These are phyloP conservation scores for Penicillium nucicola DNA, from an alignment of 495 filamentous ascomycete genomes.

Conservation along the genomic window DNA sequence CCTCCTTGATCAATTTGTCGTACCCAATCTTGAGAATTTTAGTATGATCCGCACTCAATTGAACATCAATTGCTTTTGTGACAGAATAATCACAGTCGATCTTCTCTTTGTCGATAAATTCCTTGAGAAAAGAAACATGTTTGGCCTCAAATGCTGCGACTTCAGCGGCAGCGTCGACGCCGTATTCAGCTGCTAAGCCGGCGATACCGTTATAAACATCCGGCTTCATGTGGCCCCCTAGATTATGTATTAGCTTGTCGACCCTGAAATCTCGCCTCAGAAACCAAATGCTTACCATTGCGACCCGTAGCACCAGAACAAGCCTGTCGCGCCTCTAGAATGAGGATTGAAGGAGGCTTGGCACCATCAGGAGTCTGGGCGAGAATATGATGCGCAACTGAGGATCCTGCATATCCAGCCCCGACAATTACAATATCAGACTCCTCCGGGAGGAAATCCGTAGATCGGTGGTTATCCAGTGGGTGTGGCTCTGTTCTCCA, in stretches of 20 bases:
- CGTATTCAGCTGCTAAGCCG: slow-evolving; percentile 21
- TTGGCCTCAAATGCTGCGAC: slow-evolving; percentile 31
- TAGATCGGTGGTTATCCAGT: slow-evolving; percentile 60
- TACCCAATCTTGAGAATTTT: slow-evolving; percentile 22
- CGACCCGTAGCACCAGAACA: slow-evolving; percentile 81
- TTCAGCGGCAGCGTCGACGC: slow-evolving; percentile 30
- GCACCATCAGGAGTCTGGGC: slow-evolving; percentile 38
- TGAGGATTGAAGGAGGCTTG: slow-evolving; percentile 48
- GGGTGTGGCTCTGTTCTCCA: slow-evolving; percentile 63
- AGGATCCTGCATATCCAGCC: slow-evolving; percentile 68
- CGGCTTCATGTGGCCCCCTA: slow-evolving; percentile 37
- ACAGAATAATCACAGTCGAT: slow-evolving; percentile 36
- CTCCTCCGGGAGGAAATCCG: slow-evolving; percentile 54
- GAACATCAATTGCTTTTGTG: slow-evolving; percentile 27
- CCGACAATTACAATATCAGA: slow-evolving; percentile 70
- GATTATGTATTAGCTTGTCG: not conserved
- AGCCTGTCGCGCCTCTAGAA: slow-evolving; percentile 78
- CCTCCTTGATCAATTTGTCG: slow-evolving; percentile 17
- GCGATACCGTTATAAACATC: slow-evolving; percentile 30
- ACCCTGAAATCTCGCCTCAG: not conserved
- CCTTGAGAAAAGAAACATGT: slow-evolving; percentile 25
- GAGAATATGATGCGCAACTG: slow-evolving; percentile 60
- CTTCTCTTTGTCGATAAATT: slow-evolving; percentile 24
- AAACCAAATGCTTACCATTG: slow-evolving; percentile 30
- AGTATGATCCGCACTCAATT: slow-evolving; percentile 14